Evolutionary conservation across 1,284 basidiomycete species (phyloP).

Genomic region (Sanghuangporus baumii): DNA sequence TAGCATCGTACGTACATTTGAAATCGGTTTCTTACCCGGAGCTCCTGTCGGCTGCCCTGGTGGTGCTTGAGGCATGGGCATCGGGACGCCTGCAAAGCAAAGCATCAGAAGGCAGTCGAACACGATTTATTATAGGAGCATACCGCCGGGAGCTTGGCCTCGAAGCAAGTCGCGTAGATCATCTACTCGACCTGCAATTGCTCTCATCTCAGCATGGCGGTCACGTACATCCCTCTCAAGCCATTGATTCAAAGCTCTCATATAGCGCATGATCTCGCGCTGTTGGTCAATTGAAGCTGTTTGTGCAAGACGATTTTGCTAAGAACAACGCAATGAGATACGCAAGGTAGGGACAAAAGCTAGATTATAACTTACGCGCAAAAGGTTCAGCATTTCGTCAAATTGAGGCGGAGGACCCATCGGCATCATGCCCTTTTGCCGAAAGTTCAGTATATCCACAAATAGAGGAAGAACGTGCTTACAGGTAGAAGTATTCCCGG

Average conservation of each 20-base stretch:
- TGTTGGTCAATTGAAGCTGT: conserved; percentile 71
- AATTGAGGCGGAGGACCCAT: conserved; percentile 9
- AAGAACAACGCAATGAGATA: conserved; percentile 2
- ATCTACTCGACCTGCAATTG: conserved; percentile 58
- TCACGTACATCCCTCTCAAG: conserved; percentile 67
- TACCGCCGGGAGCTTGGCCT: conserved; percentile 28
- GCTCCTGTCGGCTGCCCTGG: conserved; percentile 10
- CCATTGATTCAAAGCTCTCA: conserved; percentile 68
- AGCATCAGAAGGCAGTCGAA: neutral
- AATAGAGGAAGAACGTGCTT: neutral
- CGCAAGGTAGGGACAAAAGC: neutral
- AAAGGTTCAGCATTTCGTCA: conserved; percentile 44
- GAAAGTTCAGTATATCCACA: neutral
- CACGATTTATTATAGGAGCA: neutral
- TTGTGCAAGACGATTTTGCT: conserved; percentile 72
- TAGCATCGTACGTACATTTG: neutral
- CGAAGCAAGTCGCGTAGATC: conserved; percentile 44
- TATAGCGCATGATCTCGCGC: conserved; percentile 70
- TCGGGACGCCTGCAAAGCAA: neutral
- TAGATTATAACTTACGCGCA: conserved; percentile 47
- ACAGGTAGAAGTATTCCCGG: conserved; percentile 1
- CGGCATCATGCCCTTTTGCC: conserved; percentile 15
- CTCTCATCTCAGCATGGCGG: conserved; percentile 64
- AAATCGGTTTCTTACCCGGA: neutral
- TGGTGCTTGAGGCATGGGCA: neutral